Evolutionary conservation across 1,284 basidiomycete genomes (phyloP).

Genomic region (Bothia castanella): DNA sequence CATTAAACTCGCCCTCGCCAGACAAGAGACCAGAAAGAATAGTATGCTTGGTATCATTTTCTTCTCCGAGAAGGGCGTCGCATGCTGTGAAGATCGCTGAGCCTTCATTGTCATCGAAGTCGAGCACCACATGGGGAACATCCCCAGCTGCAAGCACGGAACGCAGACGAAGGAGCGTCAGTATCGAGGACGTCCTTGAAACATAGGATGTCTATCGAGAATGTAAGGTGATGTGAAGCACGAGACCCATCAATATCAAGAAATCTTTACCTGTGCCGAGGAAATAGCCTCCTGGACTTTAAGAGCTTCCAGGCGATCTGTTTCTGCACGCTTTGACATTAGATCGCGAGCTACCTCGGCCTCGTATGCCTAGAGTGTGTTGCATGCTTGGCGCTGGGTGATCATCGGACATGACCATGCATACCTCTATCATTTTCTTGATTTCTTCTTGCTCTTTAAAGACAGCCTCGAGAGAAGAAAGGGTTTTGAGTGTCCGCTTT

Average conservation of each 20-base stretch:
- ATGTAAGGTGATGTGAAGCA: not conserved
- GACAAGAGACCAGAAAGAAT: slow-evolving; percentile 53
- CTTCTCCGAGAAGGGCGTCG: slow-evolving; percentile 53
- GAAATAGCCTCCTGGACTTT: slow-evolving; percentile 53
- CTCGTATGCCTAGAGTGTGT: slow-evolving; percentile 52
- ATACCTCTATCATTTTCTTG: slow-evolving; percentile 75
- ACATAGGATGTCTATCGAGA: slow-evolving; percentile 14
- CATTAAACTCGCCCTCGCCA: slow-evolving; percentile 53
- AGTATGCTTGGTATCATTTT: slow-evolving; percentile 45
- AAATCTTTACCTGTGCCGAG: slow-evolving; percentile 51
- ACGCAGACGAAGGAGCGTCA: slow-evolving; percentile 65
- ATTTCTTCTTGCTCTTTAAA: slow-evolving; percentile 79
- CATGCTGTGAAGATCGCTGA: slow-evolving; percentile 49
- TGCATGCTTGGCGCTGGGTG: not conserved
- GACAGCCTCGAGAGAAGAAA: slow-evolving; percentile 71
- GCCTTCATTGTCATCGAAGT: slow-evolving; percentile 50
- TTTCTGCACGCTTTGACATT: slow-evolving; percentile 49
- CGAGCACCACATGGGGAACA: slow-evolving; percentile 41
- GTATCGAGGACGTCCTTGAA: slow-evolving; percentile 47
- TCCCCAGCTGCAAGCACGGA: slow-evolving; percentile 49
- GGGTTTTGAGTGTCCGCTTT: slow-evolving; percentile 61
- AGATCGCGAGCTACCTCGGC: slow-evolving; percentile 56
- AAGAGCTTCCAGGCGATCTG: slow-evolving; percentile 51
- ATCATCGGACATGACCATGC: slow-evolving; percentile 35
- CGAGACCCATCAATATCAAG: not conserved